Conservation (phyloP, 805 yeast species). For the Saccharomyces mikatae region DNA sequence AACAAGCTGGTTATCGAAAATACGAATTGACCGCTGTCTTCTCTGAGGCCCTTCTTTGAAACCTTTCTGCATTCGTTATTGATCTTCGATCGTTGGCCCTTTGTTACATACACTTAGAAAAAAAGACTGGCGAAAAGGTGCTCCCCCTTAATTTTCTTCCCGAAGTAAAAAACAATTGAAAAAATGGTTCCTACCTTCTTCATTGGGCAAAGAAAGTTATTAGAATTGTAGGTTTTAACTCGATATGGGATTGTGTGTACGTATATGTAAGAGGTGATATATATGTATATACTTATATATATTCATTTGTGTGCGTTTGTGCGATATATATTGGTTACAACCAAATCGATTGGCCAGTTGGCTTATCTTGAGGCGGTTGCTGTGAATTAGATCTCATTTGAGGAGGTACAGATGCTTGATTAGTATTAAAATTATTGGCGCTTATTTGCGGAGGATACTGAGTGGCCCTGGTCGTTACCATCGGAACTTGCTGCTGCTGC, state of each 20-base stretch:
- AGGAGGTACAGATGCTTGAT: neutral
- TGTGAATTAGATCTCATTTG: neutral
- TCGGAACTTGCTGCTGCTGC: constrained; percentile 14
- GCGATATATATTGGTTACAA: neutral
- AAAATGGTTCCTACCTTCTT: neutral
- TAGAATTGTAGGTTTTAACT: neutral
- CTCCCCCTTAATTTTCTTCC: neutral
- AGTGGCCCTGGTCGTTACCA: constrained; percentile 4
- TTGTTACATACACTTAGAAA: neutral
- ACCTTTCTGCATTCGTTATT: neutral
- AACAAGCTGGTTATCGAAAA: neutral
- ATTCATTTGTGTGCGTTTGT: neutral
- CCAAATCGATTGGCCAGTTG: neutral
- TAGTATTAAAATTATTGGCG: neutral
- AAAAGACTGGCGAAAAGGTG: neutral
- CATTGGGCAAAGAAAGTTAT: neutral
- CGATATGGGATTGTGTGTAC: neutral
- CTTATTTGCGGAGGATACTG: constrained; percentile 13
- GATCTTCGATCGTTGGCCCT: neutral
- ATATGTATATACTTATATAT: neutral
- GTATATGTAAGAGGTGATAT: neutral
- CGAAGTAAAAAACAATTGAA: neutral
- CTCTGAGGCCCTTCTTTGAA: neutral
- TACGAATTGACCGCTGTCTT: neutral
- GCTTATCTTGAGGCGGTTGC: neutral